A percentile compares a stretch with the other conserved stretches of the same genome.
Evolutionary conservation across 2,329 filamentous ascomycete genomes (phyloP).

Genomic region (Alternaria conjuncta): DNA sequence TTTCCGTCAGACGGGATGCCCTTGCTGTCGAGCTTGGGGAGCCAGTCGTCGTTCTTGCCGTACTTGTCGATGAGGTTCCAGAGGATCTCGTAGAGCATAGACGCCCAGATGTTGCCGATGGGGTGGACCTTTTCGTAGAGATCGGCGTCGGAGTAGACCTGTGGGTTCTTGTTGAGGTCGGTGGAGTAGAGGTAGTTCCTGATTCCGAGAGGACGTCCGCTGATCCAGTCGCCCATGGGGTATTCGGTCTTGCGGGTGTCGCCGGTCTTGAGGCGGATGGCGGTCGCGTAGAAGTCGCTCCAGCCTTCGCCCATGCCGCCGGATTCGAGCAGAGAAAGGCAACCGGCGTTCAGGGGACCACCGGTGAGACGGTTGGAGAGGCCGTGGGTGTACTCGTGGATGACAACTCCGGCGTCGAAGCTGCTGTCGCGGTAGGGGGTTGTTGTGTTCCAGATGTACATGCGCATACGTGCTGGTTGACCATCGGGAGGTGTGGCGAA

Average conservation of each 20-base stretch:
- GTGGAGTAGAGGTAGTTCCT: conserved; percentile 61
- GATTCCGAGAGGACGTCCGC: conserved; percentile 55
- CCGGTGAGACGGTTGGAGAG: conserved; percentile 66
- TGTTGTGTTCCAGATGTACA: conserved; percentile 63
- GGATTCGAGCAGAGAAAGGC: conserved; percentile 56
- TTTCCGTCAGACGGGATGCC: conserved; percentile 61
- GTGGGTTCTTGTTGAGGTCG: conserved; percentile 57
- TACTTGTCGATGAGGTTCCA: conserved; percentile 66
- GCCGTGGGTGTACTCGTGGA: conserved; percentile 57
- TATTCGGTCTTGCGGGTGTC: conserved; percentile 58
- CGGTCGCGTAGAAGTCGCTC: conserved; percentile 63
- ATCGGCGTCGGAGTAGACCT: conserved; percentile 57
- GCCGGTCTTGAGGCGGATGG: conserved; percentile 55
- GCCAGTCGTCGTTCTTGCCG: conserved; percentile 56
- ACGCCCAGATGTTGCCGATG: conserved; percentile 61
- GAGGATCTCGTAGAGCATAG: conserved; percentile 62
- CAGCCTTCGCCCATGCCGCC: conserved; percentile 67
- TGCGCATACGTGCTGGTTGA: conserved; percentile 61
- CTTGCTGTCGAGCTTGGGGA: conserved; percentile 52
- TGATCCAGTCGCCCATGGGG: conserved; percentile 60
- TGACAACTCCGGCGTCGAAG: conserved; percentile 67
- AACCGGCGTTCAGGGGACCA: conserved; percentile 61
- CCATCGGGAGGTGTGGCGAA: conserved; percentile 57
- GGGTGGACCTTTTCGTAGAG: conserved; percentile 51
- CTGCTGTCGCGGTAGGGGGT: conserved; percentile 59